Evolutionary conservation across 1,284 basidiomycete genomes (phyloP), one percentile per base, ranked within the genome.

Genomic region (Trametes versicolor): DNA sequence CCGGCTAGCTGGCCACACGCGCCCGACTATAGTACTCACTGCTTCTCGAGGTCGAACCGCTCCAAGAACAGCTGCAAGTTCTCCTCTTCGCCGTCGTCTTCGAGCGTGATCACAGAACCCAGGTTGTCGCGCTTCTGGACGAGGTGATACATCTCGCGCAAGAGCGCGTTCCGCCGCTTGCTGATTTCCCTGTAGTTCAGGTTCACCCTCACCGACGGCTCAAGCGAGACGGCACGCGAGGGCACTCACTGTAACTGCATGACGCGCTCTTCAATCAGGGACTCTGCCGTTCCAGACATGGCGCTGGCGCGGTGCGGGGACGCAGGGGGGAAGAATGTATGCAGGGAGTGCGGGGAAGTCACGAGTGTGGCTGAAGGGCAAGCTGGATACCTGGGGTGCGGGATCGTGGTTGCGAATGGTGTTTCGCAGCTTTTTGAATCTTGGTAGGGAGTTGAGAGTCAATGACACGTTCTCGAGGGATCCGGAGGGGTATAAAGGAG

Each of bases 121-220:
- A 82, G 69, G 64, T 79, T 78, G 58, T 84, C 79, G 70, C 84
- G 83, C 67, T 81, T 80, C 64, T 81, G 82, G 48, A 90, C 81
- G 78, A 92, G 83, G 57, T 79, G 76, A 76, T 86, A 89, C 86
- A 92, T 87, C 75, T 92, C 85, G 54, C 82, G 82, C 71, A 92
- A 82, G 56, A 92, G 81, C 58, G 81, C 86, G 85, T 89, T 87
- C 74, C 90, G 81, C 69, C 85, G 86, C 58, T 82, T 78, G 54
- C 85, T 78, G 64, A 92, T 87, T 68, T 81, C 81, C 73, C 91
- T 92, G 63, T 19, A 36, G 27, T 29, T 58, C 43, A 32, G 45
- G 61, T n/a, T 21, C 41, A 45, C 39, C 17, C 25, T 60, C 59
- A 51, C 47, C 9, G 23, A 13, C 9, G 10, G 36, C 13, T n/a